Evolutionary conservation across 192 early-diverging fungal genomes (phyloP).

Genomic region (Backusella macrospora): DNA sequence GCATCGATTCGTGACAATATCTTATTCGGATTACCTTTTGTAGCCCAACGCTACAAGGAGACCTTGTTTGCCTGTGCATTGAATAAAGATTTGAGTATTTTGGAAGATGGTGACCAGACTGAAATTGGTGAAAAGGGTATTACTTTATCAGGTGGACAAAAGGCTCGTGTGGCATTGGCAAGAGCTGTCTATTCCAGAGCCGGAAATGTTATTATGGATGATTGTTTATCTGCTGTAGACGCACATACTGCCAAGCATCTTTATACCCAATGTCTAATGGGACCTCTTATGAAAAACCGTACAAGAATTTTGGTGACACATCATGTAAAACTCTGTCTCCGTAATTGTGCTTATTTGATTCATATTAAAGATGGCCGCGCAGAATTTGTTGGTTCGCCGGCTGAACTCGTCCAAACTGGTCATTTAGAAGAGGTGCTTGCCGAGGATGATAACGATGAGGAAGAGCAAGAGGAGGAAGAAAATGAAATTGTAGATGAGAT

Average conservation of each 20-base stretch:
- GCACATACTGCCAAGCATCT: conserved; percentile 80
- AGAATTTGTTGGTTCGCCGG: conserved; percentile 38
- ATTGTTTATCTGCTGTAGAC: conserved; percentile 91
- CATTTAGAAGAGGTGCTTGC: conserved; percentile 35
- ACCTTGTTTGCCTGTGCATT: conserved; percentile 74
- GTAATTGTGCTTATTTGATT: conserved; percentile 56
- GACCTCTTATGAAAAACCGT: conserved; percentile 72
- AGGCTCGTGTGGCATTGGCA: conserved; percentile 83
- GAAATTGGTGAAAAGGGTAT: conserved; percentile 84
- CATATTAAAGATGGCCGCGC: conserved; percentile 50
- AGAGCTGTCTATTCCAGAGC: conserved; percentile 83
- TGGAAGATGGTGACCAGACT: conserved; percentile 83
- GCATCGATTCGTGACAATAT: conserved; percentile 79
- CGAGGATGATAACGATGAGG: conserved; percentile 31
- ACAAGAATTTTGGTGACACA: conserved; percentile 91
- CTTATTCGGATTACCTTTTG: conserved; percentile 46
- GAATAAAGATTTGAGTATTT: conserved; percentile 73
- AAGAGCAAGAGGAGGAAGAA: conserved; percentile 18
- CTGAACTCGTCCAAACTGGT: conserved; percentile 38
- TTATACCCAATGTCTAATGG: conserved; percentile 73
- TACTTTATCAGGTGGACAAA: conserved; percentile 88
- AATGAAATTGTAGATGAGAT: neutral
- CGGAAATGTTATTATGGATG: conserved; percentile 77
- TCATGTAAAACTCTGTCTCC: conserved; percentile 60
- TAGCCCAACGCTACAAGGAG: conserved; percentile 30